These are phyloP conservation scores for Sanghuangporus baumii DNA, from an alignment of 1,284 basidiomycete genomes.

Conservation along the genomic window DNA sequence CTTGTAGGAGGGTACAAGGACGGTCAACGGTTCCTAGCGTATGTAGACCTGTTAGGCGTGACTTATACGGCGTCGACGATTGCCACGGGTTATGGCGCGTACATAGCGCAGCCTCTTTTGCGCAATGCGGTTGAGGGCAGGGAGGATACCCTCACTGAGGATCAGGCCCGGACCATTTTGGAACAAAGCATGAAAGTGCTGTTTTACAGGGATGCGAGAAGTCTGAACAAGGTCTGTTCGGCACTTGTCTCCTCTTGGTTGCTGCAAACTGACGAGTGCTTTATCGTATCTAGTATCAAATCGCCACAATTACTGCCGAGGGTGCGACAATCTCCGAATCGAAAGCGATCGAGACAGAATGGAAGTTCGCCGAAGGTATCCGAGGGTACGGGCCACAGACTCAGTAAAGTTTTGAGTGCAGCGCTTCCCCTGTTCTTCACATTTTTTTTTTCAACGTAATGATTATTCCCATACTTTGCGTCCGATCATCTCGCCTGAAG, in stretches of 20 bases:
- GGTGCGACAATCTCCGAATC: conserved; percentile 84
- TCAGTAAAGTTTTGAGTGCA: conserved; percentile 37
- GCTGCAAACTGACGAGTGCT: not conserved
- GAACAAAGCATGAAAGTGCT: conserved; percentile 91
- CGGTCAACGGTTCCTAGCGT: conserved; percentile 84
- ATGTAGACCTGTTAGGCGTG: conserved; percentile 95
- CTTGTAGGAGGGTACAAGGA: conserved; percentile 91
- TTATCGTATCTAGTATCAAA: conserved; percentile 73
- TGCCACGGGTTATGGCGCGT: conserved; percentile 94
- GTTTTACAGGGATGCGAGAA: conserved; percentile 95
- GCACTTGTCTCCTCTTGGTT: not conserved
- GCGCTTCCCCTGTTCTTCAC: not conserved
- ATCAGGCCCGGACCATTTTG: conserved; percentile 76
- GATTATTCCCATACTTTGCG: not conserved
- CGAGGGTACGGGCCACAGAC: conserved; percentile 79
- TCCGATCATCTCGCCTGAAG: not conserved
- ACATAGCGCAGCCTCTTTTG: conserved; percentile 91
- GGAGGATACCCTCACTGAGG: conserved; percentile 72
- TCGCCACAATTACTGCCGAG: conserved; percentile 79
- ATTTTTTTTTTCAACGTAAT: conserved; percentile 1
- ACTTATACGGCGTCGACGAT: conserved; percentile 94
- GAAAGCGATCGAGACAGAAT: conserved; percentile 71
- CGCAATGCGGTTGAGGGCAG: conserved; percentile 85
- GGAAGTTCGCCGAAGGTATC: conserved; percentile 91
- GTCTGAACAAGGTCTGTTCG: conserved; percentile 82